A percentile compares a stretch with the other conserved stretches of the same genome.
These are phyloP conservation scores for Termitomyces sp. DNA, from an alignment of 768 basidiomycete genomes.

Conservation along the genomic window DNA sequence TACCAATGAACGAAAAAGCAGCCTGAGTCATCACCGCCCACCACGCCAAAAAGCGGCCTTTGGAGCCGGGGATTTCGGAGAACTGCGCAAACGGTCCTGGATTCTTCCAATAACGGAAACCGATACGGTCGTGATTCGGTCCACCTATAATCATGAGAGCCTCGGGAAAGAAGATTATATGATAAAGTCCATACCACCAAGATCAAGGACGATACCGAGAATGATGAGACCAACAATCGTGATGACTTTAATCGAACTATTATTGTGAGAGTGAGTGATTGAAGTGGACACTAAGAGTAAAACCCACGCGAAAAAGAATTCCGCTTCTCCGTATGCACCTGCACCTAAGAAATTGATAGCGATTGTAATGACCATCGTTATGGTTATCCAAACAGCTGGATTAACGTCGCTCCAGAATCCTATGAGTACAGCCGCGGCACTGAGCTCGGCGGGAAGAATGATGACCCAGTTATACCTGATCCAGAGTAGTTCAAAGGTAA, in stretches of 20 bases:
- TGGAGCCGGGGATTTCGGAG: conserved; percentile 51
- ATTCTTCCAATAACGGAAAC: conserved; percentile 79
- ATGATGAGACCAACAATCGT: conserved; percentile 71
- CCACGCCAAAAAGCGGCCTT: conserved; percentile 67
- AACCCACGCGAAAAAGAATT: conserved; percentile 79
- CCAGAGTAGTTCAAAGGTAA: background rate
- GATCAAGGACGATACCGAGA: conserved; percentile 70
- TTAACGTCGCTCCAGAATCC: conserved; percentile 62
- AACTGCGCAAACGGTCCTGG: conserved; percentile 87
- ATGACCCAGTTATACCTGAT: conserved; percentile 57
- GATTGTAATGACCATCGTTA: conserved; percentile 72
- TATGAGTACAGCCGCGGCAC: conserved; percentile 72
- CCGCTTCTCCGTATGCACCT: conserved; percentile 78
- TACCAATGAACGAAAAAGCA: conserved; percentile 89
- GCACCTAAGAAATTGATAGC: conserved; percentile 73
- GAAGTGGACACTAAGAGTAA: conserved; percentile 16
- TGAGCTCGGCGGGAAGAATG: conserved; percentile 66
- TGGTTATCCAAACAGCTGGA: conserved; percentile 74
- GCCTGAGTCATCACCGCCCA: conserved; percentile 70
- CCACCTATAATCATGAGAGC: conserved; percentile 44
- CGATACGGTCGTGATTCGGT: conserved; percentile 68
- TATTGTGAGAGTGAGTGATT: background rate
- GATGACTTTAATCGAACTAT: conserved; percentile 82
- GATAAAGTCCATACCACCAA: conserved; percentile 48
- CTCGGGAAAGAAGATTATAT: background rate